A percentile compares a stretch with the other conserved stretches of the same genome.
phyloP scores from a whole-genome alignment of 345 rosid species.

The Syzygium grande region DNA sequence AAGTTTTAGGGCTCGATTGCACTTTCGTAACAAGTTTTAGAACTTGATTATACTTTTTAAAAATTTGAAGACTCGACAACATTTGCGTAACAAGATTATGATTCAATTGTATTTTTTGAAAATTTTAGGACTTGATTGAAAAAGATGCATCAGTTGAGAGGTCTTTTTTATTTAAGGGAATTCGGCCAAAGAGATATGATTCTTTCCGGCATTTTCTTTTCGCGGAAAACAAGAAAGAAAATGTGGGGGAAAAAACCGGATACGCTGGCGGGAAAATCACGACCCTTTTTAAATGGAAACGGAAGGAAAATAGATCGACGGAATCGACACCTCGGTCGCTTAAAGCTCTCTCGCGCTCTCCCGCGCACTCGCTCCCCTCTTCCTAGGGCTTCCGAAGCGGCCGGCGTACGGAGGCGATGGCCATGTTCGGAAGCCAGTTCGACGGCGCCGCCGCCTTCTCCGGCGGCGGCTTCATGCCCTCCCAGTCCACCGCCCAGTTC shows the following conservation, averaged over 20 bases:
- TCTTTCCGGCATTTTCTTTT: neutral
- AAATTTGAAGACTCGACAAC: no score
- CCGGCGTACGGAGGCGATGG: neutral
- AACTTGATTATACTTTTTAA: no score
- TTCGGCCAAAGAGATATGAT: neutral
- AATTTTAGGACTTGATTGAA: neutral
- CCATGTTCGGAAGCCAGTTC: slow-evolving; percentile 32
- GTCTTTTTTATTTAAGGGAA: no score
- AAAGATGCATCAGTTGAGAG: neutral
- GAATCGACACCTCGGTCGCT: neutral
- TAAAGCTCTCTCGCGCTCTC: neutral
- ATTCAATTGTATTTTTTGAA: no score
- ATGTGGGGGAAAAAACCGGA: neutral
- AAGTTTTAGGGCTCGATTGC: no score
- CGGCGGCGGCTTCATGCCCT: slow-evolving; percentile 95
- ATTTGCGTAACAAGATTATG: no score
- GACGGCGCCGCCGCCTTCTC: slow-evolving; percentile 73
- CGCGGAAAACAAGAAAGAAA: neutral
- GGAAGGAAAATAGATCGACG: neutral
- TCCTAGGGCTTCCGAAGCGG: neutral
- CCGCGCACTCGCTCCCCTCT: neutral
- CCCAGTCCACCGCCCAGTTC: slow-evolving; percentile 48
- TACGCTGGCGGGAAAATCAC: neutral
- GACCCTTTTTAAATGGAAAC: neutral
- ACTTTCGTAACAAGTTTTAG: no score